Evolutionary conservation across 2,329 filamentous ascomycete species (phyloP).

Genomic region (Exophiala bonariae): DNA sequence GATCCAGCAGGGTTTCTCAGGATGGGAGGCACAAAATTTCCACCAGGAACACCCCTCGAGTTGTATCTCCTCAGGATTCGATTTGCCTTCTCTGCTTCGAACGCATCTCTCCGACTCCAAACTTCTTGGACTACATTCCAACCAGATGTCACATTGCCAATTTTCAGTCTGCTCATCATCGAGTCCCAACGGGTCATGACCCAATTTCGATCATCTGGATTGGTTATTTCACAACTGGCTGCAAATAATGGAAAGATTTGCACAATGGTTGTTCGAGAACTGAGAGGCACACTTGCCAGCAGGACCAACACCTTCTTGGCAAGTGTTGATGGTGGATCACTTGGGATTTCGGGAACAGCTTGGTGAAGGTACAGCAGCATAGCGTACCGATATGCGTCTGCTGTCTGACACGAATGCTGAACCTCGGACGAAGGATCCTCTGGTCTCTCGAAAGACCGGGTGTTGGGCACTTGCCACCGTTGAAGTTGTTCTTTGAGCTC

Average conservation of each 20-base stretch:
- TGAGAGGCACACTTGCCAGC: constrained; percentile 63
- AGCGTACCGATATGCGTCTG: constrained; percentile 67
- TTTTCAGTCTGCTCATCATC: constrained; percentile 63
- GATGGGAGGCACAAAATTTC: constrained; percentile 19
- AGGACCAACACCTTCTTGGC: constrained; percentile 63
- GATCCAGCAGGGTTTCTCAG: constrained; percentile 21
- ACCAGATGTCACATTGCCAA: constrained; percentile 67
- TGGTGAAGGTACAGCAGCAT: constrained; percentile 67
- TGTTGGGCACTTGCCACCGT: constrained; percentile 59
- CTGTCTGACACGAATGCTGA: constrained; percentile 65
- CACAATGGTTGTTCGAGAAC: constrained; percentile 64
- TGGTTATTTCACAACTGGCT: constrained; percentile 64
- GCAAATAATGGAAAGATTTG: constrained; percentile 70
- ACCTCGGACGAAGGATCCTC: constrained; percentile 65
- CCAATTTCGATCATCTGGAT: constrained; percentile 63
- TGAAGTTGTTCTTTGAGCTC: constrained; percentile 62
- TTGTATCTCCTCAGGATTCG: constrained; percentile 35
- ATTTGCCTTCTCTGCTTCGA: constrained; percentile 44
- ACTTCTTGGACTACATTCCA: constrained; percentile 66
- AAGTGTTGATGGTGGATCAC: constrained; percentile 55
- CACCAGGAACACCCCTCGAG: constrained; percentile 43
- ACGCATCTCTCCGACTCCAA: constrained; percentile 62
- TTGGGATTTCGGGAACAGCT: constrained; percentile 68
- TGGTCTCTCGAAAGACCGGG: constrained; percentile 55
- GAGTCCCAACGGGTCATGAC: constrained; percentile 62